Conservation (phyloP, 1,284 basidiomycete species). For the Ganoderma meredithae region DNA sequence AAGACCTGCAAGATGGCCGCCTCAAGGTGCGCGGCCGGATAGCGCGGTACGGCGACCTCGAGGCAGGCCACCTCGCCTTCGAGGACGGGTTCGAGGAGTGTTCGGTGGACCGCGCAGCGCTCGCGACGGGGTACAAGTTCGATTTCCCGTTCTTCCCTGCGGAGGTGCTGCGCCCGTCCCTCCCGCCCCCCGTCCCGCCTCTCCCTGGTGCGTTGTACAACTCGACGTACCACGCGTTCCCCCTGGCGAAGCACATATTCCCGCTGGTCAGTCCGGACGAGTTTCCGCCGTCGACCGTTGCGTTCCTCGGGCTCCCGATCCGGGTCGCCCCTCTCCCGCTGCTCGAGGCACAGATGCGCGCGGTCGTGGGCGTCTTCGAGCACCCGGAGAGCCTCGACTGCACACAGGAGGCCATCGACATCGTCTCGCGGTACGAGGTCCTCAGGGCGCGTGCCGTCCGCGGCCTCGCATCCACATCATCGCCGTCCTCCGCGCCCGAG, state of each 20-base stretch:
- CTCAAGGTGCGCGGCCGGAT: slow-evolving; percentile 55
- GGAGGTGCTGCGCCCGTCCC: slow-evolving; percentile 40
- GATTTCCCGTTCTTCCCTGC: slow-evolving; percentile 66
- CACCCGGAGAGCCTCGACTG: slow-evolving; percentile 57
- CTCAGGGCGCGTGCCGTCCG: slow-evolving; percentile 39
- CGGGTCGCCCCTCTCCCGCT: slow-evolving; percentile 69
- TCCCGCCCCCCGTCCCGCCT: slow-evolving; percentile 52
- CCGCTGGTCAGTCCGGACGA: slow-evolving; percentile 48
- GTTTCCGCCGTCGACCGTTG: slow-evolving; percentile 60
- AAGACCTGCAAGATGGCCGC: slow-evolving; percentile 43
- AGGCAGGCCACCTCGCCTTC: slow-evolving; percentile 59
- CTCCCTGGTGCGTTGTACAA: slow-evolving; percentile 62
- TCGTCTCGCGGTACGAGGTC: slow-evolving; percentile 55
- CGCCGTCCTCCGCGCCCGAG: neutral
- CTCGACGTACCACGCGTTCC: slow-evolving; percentile 69
- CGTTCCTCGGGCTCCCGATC: slow-evolving; percentile 68
- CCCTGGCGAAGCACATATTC: slow-evolving; percentile 63
- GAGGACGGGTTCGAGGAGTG: slow-evolving; percentile 63
- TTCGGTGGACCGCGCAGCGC: slow-evolving; percentile 65
- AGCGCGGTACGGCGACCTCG: slow-evolving; percentile 47
- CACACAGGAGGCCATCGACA: slow-evolving; percentile 52
- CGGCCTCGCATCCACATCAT: neutral
- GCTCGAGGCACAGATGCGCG: slow-evolving; percentile 72
- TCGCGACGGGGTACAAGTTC: slow-evolving; percentile 78
- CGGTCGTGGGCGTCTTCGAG: slow-evolving; percentile 59